A percentile compares a stretch with the other conserved stretches of the same genome.
Evolutionary conservation across 2,329 filamentous ascomycete genomes (phyloP).

Genomic region (Leptographium lundbergii): DNA sequence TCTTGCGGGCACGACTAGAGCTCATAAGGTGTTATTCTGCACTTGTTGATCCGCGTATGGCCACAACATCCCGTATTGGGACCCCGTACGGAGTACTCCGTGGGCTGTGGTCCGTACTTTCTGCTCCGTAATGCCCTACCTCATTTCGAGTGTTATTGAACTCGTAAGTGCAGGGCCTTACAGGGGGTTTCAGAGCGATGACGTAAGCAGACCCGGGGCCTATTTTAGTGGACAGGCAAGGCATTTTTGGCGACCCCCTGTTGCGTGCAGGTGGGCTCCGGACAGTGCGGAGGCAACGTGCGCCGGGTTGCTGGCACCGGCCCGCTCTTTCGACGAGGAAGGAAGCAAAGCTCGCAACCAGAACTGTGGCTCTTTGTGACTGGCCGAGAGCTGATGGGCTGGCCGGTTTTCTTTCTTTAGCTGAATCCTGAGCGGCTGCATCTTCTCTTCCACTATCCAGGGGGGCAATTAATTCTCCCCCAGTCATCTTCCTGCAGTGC

Average conservation of each 20-base stretch:
- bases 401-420: background rate
- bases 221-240: background rate
- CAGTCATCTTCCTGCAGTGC: background rate
- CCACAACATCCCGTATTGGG: background rate
- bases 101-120: background rate
- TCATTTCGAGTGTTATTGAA: background rate
- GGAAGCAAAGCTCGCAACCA: background rate
- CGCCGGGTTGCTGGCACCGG: background rate
- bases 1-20: too few relatives aligned
- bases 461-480: background rate
- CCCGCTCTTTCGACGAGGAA: too few relatives aligned
- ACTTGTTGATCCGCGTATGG: too few relatives aligned
- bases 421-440: background rate
- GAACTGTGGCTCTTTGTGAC: background rate
- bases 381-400: background rate
- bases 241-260: background rate
- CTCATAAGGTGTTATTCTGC: too few relatives aligned
- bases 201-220: background rate
- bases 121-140: background rate
- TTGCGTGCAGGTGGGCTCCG: background rate
- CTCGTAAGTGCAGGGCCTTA: background rate
- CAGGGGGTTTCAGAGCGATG: background rate
- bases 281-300: background rate
- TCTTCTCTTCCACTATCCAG: background rate
- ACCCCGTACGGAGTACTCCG: background rate